phyloP scores from a whole-genome alignment of 2,329 filamentous ascomycete species.

The Cytospora mali region DNA sequence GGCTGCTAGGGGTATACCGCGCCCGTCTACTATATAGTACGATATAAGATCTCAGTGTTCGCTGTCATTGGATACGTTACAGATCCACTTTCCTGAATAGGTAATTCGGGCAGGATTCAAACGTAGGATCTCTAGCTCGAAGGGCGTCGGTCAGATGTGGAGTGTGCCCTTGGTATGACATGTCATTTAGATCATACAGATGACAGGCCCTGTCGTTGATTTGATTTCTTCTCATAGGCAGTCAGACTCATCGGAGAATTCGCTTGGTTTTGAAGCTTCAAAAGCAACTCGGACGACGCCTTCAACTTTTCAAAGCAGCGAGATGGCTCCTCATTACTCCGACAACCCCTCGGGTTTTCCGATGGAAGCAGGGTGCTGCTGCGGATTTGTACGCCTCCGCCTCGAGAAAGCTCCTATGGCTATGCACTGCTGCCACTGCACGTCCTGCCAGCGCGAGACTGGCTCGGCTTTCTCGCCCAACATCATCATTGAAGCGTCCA shows the following conservation, averaged over 20 bases:
- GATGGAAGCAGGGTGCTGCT: conserved; percentile 60
- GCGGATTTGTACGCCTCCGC: conserved; percentile 69
- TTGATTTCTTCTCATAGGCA: not conserved
- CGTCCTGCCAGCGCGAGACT: conserved; percentile 48
- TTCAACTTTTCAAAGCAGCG: not conserved
- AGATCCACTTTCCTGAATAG: conserved; percentile 1
- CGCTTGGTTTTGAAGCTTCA: not conserved
- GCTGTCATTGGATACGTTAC: not conserved
- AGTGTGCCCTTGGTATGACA: conserved; percentile 10
- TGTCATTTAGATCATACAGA: not conserved
- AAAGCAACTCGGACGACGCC: not conserved
- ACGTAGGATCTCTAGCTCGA: not conserved
- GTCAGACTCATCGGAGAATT: not conserved
- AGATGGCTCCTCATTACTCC: conserved; percentile 22
- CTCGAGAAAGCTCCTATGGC: conserved; percentile 57
- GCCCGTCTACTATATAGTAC: not conserved
- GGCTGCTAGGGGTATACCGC: too few relatives aligned
- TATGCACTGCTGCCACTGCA: conserved; percentile 52
- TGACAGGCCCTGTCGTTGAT: not conserved
- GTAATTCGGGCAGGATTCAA: not conserved
- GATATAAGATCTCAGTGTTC: not conserved
- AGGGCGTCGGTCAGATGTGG: not conserved
- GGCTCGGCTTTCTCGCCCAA: conserved; percentile 46
- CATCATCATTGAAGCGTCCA: conserved; percentile 44
- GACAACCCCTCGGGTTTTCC: conserved; percentile 27